A percentile compares a stretch with the other conserved stretches of the same genome.
Evolutionary conservation across 352 stramenopile genomes (phyloP).

Genomic region (Phytopythium mirpurense): DNA sequence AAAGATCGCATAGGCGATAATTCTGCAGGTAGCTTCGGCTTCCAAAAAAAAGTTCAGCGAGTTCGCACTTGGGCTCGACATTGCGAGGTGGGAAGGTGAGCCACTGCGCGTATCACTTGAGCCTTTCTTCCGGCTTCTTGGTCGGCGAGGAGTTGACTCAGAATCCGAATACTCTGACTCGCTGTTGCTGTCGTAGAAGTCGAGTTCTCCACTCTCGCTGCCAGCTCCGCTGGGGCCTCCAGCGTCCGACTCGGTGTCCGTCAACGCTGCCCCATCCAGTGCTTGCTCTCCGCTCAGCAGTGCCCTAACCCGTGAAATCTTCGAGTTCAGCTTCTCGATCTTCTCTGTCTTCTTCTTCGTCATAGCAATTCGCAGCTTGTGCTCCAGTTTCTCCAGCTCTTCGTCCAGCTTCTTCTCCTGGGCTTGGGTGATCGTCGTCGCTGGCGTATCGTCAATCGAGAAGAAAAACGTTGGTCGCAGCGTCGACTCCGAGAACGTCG

Average conservation of each 20-base stretch:
- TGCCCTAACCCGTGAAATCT: conserved; percentile 77
- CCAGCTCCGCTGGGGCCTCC: conserved; percentile 19
- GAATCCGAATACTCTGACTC: conserved; percentile 83
- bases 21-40: conserved; percentile 73
- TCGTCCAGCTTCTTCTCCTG: conserved; percentile 89
- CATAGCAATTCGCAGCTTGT: conserved; percentile 84
- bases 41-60: conserved; percentile 78
- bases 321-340: conserved; percentile 78
- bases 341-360: conserved; percentile 90
- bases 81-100: conserved; percentile 14
- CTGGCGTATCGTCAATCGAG: conserved; percentile 75
- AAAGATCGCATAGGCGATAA: conserved; percentile 80
- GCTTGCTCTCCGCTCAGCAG: conserved; percentile 73
- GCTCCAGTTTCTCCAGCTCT: conserved; percentile 87
- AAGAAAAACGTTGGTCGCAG: conserved; percentile 82
- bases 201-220: conserved; percentile 22
- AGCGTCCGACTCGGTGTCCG: conserved; percentile 34
- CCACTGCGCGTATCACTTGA: conserved; percentile 18
- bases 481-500: conserved; percentile 51
- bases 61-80: conserved; percentile 35
- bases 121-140: conserved; percentile 19
- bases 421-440: conserved; percentile 80
- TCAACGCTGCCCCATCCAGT: conserved; percentile 33
- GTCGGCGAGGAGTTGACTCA: conserved; percentile 35
- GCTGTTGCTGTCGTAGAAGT: conserved; percentile 83